Evolutionary conservation across 805 yeast genomes (phyloP).

Genomic region (Blastobotrys parvus): DNA sequence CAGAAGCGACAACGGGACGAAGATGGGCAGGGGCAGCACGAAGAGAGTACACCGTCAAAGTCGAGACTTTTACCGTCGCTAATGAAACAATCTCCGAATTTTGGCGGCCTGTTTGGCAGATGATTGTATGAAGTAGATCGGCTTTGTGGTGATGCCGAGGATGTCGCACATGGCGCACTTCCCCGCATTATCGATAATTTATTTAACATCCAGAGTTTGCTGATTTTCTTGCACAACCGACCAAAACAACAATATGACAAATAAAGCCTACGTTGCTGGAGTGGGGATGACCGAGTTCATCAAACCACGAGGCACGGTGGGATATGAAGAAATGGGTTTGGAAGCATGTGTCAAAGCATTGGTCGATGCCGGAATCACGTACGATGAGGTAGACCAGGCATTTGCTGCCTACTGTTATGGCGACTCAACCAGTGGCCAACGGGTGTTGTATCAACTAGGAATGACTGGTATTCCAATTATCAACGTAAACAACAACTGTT

Average conservation of each 20-base stretch:
- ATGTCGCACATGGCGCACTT: too few species aligned
- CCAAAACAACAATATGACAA: constrained; percentile 2
- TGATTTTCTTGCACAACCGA: too few species aligned
- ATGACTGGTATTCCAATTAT: constrained; percentile 21
- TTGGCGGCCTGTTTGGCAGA: too few species aligned
- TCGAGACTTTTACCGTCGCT: too few species aligned
- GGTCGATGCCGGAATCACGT: constrained; percentile 20
- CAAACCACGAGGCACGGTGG: constrained; percentile 18
- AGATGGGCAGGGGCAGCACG: too few species aligned
- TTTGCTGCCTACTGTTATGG: constrained; percentile 20
- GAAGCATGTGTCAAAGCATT: constrained; percentile 22
- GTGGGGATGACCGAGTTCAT: constrained; percentile 23
- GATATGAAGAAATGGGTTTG: constrained; percentile 21
- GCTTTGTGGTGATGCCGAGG: background rate
- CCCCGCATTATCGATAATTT: too few species aligned
- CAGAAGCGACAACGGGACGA: too few species aligned
- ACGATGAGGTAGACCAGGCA: constrained; percentile 18
- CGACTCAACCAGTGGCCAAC: constrained; percentile 21
- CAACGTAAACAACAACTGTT: constrained; percentile 22
- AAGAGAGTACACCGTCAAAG: too few species aligned
- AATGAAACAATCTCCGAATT: too few species aligned
- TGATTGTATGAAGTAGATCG: too few species aligned
- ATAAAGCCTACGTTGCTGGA: constrained; percentile 18
- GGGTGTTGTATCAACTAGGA: constrained; percentile 21
- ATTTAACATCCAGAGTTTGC: too few species aligned